A percentile compares a stretch with the other conserved stretches of the same genome.
These are phyloP conservation scores for Brettanomyces sp. DNA, from an alignment of 805 yeast genomes.

Conservation along the genomic window DNA sequence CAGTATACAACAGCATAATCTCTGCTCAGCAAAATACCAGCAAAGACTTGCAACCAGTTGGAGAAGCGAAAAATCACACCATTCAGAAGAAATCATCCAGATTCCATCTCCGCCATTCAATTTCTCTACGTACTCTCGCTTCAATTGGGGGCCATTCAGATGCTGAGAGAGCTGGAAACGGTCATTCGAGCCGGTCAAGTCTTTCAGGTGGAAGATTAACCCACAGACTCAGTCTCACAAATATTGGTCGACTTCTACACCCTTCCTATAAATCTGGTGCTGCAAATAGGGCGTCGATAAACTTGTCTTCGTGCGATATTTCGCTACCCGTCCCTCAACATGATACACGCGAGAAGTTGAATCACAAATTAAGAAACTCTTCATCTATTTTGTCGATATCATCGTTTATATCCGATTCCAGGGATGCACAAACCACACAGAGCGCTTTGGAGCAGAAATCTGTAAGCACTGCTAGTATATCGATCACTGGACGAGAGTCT, in stretches of 20 bases:
- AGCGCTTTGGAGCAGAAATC: neutral
- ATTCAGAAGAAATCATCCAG: constrained; percentile 13
- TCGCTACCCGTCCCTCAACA: constrained; percentile 53
- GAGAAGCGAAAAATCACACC: too few species aligned
- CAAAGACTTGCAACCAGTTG: too few species aligned
- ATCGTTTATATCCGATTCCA: constrained; percentile 12
- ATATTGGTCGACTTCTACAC: neutral
- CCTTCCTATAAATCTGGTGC: constrained; percentile 8
- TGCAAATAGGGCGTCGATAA: constrained; percentile 13
- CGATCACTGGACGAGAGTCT: neutral
- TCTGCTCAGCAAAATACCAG: too few species aligned
- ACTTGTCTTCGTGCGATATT: constrained; percentile 28
- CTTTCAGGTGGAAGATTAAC: neutral
- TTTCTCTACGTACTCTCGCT: constrained; percentile 21
- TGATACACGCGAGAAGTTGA: constrained; percentile 44
- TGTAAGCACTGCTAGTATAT: neutral
- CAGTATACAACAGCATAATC: too few species aligned
- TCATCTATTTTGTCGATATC: constrained; percentile 38
- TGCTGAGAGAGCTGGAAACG: neutral
- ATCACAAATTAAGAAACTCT: constrained; percentile 42
- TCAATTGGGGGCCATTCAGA: constrained; percentile 5
- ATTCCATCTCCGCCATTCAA: constrained; percentile 21
- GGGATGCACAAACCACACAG: neutral
- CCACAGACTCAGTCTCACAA: neutral
- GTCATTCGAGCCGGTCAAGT: too few species aligned